Percentiles rank a stretch among this genome's conserved stretches.
Conservation (phyloP, 306 rosid species). For the Parietaria judaica region DNA sequence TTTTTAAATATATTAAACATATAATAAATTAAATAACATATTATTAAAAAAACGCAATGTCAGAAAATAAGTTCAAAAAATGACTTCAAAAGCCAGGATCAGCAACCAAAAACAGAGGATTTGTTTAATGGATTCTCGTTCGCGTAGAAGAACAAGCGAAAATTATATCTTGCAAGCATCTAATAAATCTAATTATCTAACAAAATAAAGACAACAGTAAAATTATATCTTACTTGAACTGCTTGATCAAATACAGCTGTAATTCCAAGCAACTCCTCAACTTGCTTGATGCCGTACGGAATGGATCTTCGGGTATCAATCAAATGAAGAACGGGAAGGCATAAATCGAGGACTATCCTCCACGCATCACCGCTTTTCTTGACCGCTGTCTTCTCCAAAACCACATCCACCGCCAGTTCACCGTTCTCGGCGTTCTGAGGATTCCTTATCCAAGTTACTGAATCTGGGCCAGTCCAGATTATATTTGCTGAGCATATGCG, state of each 20-base stretch:
- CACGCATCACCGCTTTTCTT: conserved; percentile 93
- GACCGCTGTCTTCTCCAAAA: conserved; percentile 59
- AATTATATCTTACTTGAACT: conserved; percentile 49
- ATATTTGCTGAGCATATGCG: conserved; percentile 67
- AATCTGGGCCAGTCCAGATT: conserved; percentile 70
- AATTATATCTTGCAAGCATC: no score
- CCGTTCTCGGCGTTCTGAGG: conserved; percentile 55
- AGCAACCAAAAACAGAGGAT: not conserved
- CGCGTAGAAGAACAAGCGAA: no score
- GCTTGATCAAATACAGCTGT: conserved; percentile 87
- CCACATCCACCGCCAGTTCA: conserved; percentile 70
- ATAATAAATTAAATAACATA: not conserved
- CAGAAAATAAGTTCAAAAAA: not conserved
- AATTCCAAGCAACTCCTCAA: conserved; percentile 74
- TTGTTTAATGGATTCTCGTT: no score
- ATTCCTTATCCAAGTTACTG: conserved; percentile 67
- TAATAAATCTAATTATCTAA: no score
- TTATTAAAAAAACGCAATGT: not conserved
- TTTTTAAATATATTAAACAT: not conserved
- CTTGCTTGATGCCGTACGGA: conserved; percentile 80
- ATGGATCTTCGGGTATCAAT: conserved; percentile 81
- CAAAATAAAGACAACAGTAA: not conserved
- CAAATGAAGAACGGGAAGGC: conserved; percentile 85
- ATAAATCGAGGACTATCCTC: conserved; percentile 78
- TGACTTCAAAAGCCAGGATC: not conserved